Percentiles rank a stretch among this genome's conserved stretches.
These are phyloP conservation scores for Polyplosphaeria fusca DNA, from an alignment of 495 filamentous ascomycete genomes.

Conservation along the genomic window DNA sequence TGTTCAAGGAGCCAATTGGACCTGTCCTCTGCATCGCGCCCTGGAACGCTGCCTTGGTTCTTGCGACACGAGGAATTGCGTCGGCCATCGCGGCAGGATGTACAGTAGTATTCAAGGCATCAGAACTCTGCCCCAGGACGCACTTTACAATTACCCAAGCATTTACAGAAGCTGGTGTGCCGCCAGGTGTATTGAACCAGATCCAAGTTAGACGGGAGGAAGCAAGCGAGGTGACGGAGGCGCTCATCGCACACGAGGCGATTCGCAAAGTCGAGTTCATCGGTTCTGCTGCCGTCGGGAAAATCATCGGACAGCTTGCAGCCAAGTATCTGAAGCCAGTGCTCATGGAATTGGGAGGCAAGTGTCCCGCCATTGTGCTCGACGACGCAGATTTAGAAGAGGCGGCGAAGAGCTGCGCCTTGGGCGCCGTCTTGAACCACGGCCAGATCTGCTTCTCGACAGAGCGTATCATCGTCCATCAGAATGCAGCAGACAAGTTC, in stretches of 20 bases:
- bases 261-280: constrained; percentile 42
- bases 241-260: constrained; percentile 31
- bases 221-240: constrained; percentile 35
- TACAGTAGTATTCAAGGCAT: constrained; percentile 26
- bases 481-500: constrained; percentile 19
- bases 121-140: constrained; percentile 27
- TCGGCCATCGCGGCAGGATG: constrained; percentile 24
- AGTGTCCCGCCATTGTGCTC: constrained; percentile 38
- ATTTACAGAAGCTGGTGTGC: constrained; percentile 36
- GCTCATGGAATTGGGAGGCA: constrained; percentile 40
- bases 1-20: constrained; percentile 37
- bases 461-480: constrained; percentile 39
- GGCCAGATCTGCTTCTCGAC: constrained; percentile 43
- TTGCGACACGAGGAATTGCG: constrained; percentile 20
- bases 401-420: constrained; percentile 33
- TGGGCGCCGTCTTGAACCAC: constrained; percentile 39
- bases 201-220: constrained; percentile 32
- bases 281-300: constrained; percentile 35
- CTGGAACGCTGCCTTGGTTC: constrained; percentile 38
- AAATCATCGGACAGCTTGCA: constrained; percentile 36
- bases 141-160: constrained; percentile 35
- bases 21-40: constrained; percentile 36
- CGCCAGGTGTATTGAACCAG: constrained; percentile 33
- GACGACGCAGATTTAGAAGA: constrained; percentile 38
- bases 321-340: constrained; percentile 40